Evolutionary conservation across 2,329 filamentous ascomycete species (phyloP).

Genomic region (Tolypocladium inflatum): DNA sequence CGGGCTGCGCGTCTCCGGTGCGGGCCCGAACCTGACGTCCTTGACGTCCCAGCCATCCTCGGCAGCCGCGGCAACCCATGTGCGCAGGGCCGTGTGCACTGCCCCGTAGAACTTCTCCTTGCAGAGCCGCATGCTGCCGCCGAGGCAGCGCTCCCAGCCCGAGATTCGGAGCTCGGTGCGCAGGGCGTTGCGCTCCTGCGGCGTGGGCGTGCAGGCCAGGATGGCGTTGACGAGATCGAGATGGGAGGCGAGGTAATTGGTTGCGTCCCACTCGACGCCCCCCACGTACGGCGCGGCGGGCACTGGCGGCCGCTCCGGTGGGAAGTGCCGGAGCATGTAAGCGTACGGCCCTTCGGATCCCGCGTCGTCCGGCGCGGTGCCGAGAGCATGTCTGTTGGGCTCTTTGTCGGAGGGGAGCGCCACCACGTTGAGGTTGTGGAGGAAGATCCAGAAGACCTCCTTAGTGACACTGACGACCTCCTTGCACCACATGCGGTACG

Average conservation of each 20-base stretch:
- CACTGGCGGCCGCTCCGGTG: slow-evolving; percentile 76
- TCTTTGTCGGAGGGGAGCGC: slow-evolving; percentile 44
- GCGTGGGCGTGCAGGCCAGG: slow-evolving; percentile 66
- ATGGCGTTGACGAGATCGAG: slow-evolving; percentile 89
- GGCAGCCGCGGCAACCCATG: slow-evolving; percentile 79
- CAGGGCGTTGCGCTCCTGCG: slow-evolving; percentile 62
- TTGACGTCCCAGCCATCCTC: slow-evolving; percentile 84
- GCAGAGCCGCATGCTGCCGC: slow-evolving; percentile 74
- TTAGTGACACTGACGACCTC: slow-evolving; percentile 90
- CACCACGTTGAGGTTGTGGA: slow-evolving; percentile 87
- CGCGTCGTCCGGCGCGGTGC: not conserved
- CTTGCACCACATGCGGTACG: slow-evolving; percentile 90
- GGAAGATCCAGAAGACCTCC: slow-evolving; percentile 98
- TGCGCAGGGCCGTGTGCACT: slow-evolving; percentile 79
- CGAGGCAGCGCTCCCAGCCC: slow-evolving; percentile 87
- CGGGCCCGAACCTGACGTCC: slow-evolving; percentile 67
- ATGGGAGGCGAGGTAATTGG: slow-evolving; percentile 89
- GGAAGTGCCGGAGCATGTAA: slow-evolving; percentile 68
- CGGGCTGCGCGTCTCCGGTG: slow-evolving; percentile 18
- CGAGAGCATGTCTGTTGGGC: slow-evolving; percentile 9
- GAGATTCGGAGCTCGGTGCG: slow-evolving; percentile 72
- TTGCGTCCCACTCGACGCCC: slow-evolving; percentile 97
- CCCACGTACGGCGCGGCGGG: slow-evolving; percentile 93
- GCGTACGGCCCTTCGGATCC: slow-evolving; percentile 33
- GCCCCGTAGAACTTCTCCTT: slow-evolving; percentile 96